Conservation (phyloP, 2,329 filamentous ascomycete species). For the Scopulariopsis brevicaulis region DNA sequence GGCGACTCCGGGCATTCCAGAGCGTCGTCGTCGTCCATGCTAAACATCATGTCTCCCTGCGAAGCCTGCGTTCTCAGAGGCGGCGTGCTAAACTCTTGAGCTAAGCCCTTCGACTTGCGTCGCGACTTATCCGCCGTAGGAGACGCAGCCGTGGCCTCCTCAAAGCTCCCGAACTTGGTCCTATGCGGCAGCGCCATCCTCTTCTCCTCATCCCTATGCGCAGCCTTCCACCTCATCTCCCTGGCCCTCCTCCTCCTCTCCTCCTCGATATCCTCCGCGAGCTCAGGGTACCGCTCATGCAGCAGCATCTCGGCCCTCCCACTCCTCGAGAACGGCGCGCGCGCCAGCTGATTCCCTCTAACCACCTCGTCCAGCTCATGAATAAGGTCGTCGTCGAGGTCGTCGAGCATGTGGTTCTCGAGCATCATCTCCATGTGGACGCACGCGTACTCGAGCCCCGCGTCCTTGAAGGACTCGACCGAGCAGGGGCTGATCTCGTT, state of each 20-base stretch:
- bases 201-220: slow-evolving; percentile 53
- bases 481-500: slow-evolving; percentile 80
- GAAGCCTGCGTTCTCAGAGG: slow-evolving; percentile 57
- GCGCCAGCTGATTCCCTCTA: slow-evolving; percentile 69
- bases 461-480: slow-evolving; percentile 76
- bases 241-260: slow-evolving; percentile 60
- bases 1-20: not conserved
- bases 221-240: slow-evolving; percentile 60
- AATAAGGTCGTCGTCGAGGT: slow-evolving; percentile 76
- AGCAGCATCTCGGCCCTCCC: slow-evolving; percentile 57
- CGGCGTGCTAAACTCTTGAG: slow-evolving; percentile 53
- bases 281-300: slow-evolving; percentile 51
- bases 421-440: slow-evolving; percentile 86
- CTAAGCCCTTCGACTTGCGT: slow-evolving; percentile 30
- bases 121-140: slow-evolving; percentile 31
- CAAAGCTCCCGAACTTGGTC: slow-evolving; percentile 48
- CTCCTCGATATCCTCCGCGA: slow-evolving; percentile 55
- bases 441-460: slow-evolving; percentile 81
- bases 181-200: slow-evolving; percentile 50
- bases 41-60: slow-evolving; percentile 71
- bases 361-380: slow-evolving; percentile 71
- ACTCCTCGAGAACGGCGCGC: slow-evolving; percentile 66
- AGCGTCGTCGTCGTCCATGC: slow-evolving; percentile 82
- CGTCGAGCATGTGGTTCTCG: slow-evolving; percentile 77
- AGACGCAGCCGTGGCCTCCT: slow-evolving; percentile 39